Conservation (phyloP, 495 filamentous ascomycete species). For the Neohortaea acidophila region DNA sequence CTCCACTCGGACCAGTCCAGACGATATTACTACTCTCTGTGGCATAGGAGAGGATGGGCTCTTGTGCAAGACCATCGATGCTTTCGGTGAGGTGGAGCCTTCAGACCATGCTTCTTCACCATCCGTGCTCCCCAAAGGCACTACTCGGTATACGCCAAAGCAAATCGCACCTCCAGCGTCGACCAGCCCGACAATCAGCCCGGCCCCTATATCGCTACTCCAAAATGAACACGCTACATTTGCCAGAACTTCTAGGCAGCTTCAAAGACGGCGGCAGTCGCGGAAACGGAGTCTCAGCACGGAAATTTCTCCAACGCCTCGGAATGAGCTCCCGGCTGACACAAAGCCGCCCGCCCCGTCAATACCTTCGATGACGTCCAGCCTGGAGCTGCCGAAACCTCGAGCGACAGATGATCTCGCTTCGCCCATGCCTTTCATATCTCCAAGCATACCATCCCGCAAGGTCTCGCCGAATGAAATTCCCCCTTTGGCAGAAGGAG, state of each 20-base stretch:
- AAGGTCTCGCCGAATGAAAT: conserved; percentile 5
- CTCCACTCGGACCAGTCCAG: too few species aligned
- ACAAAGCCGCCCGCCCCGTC: background rate
- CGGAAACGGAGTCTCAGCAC: too few species aligned
- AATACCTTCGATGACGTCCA: conserved; percentile 8
- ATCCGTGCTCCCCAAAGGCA: background rate
- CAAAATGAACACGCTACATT: background rate
- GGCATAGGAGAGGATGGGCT: too few species aligned
- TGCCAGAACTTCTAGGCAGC: conserved; percentile 7
- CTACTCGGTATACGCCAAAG: background rate
- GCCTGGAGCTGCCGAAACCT: conserved; percentile 9
- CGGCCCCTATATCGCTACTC: background rate
- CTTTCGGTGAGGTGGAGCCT: background rate
- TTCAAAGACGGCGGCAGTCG: background rate
- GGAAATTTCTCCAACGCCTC: background rate
- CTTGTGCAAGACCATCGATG: background rate
- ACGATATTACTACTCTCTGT: too few species aligned
- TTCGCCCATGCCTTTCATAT: conserved; percentile 12
- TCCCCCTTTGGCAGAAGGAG: conserved; percentile 2
- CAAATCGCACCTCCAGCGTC: background rate
- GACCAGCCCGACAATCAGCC: background rate
- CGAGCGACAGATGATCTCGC: background rate
- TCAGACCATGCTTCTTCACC: too few species aligned
- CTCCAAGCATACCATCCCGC: conserved; percentile 10
- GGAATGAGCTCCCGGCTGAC: background rate